Percentiles rank a stretch among this genome's conserved stretches.
phyloP scores from a whole-genome alignment of 2,329 filamentous ascomycete genomes.

The Fusarium sp. region DNA sequence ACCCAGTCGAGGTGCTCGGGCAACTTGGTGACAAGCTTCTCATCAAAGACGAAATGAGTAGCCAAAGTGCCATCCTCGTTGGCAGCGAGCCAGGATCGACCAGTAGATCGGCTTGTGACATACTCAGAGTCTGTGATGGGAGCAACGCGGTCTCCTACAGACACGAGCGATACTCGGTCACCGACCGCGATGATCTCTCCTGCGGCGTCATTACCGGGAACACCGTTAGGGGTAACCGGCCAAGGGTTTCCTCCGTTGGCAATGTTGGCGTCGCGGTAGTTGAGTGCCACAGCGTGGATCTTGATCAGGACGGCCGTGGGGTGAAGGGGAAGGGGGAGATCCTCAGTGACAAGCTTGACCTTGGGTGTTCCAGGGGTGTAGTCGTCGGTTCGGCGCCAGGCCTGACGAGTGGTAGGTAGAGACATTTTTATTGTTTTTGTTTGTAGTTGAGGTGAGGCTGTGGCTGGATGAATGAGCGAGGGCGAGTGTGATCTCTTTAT shows the following conservation, averaged over 20 bases:
- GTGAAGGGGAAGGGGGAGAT: conserved; percentile 43
- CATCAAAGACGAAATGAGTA: conserved; percentile 52
- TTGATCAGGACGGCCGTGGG: conserved; percentile 46
- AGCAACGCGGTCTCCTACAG: conserved; percentile 49
- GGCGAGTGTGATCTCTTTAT: background rate
- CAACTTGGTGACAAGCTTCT: conserved; percentile 48
- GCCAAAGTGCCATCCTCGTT: conserved; percentile 55
- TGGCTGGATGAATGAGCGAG: background rate
- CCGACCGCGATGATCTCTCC: conserved; percentile 53
- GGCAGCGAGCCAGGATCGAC: conserved; percentile 53
- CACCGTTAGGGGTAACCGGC: conserved; percentile 48
- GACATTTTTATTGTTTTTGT: background rate
- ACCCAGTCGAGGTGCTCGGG: conserved; percentile 50
- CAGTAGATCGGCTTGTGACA: conserved; percentile 49
- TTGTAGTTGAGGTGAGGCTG: background rate
- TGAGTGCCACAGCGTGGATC: conserved; percentile 47
- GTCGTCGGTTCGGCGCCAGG: conserved; percentile 44
- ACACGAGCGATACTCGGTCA: conserved; percentile 45
- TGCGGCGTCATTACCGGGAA: conserved; percentile 52
- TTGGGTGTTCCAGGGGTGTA: conserved; percentile 45
- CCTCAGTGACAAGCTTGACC: conserved; percentile 48
- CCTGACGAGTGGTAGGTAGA: conserved; percentile 31
- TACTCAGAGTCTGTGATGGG: conserved; percentile 52
- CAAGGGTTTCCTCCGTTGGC: conserved; percentile 52
- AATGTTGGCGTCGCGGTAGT: conserved; percentile 50